Conservation (phyloP, 768 basidiomycete species). For the Mycena chlorophos region DNA sequence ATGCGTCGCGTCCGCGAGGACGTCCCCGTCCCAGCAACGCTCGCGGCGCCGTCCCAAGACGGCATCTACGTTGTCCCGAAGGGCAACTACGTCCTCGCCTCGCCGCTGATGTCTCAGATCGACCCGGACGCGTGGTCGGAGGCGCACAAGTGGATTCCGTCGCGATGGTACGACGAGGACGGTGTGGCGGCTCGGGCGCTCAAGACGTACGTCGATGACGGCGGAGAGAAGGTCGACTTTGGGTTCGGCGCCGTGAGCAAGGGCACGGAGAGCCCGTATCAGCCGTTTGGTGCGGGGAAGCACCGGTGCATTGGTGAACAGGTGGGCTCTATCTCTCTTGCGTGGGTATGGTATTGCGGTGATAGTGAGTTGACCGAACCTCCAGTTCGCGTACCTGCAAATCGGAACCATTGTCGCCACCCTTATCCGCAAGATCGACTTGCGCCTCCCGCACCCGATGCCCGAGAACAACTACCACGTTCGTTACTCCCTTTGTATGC, state of each 20-base stretch:
- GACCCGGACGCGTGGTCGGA: slow-evolving; percentile 84
- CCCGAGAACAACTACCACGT: slow-evolving; percentile 91
- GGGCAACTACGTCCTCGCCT: slow-evolving; percentile 87
- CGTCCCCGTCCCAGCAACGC: slow-evolving; percentile 76
- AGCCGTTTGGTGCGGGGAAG: slow-evolving; percentile 96
- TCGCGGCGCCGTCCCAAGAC: slow-evolving; percentile 76
- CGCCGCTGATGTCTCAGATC: slow-evolving; percentile 82
- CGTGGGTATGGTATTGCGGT: no score
- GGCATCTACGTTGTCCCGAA: slow-evolving; percentile 82
- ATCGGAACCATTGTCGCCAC: slow-evolving; percentile 80
- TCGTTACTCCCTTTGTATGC: slow-evolving; percentile 34
- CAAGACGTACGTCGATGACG: slow-evolving; percentile 70
- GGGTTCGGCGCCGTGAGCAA: slow-evolving; percentile 96
- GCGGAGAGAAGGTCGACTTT: slow-evolving; percentile 90
- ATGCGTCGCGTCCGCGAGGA: slow-evolving; percentile 90
- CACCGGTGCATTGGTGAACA: slow-evolving; percentile 95
- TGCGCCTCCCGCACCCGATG: slow-evolving; percentile 65
- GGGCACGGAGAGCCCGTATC: slow-evolving; percentile 93
- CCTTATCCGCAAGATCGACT: slow-evolving; percentile 72
- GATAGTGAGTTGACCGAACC: not conserved
- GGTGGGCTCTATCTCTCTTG: slow-evolving; percentile 38
- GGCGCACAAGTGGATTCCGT: slow-evolving; percentile 70
- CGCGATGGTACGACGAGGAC: slow-evolving; percentile 82
- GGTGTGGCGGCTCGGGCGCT: slow-evolving; percentile 81
- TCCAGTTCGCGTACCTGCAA: slow-evolving; percentile 91